Evolutionary conservation across 768 basidiomycete genomes (phyloP).

Genomic region (Hortiboletus campestris): DNA sequence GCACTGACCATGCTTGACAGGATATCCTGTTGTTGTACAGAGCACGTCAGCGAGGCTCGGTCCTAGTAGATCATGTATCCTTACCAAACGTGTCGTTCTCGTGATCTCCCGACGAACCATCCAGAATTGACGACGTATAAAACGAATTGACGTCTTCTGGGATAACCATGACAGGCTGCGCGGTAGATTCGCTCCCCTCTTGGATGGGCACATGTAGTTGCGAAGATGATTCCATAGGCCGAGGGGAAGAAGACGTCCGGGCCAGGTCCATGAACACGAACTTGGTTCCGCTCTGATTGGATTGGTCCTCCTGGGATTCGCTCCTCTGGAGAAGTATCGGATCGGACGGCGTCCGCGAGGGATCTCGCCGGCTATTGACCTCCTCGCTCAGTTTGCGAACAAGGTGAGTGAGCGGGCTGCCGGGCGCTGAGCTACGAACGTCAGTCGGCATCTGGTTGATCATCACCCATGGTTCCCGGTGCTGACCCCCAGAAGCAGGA

Average conservation of each 20-base stretch:
- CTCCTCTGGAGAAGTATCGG: conserved; percentile 6
- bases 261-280: conserved; percentile 20
- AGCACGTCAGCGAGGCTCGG: neutral
- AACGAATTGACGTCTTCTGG: conserved; percentile 29
- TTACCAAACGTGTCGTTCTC: conserved; percentile 35
- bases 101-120: conserved; percentile 2
- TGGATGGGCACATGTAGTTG: conserved; percentile 7
- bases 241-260: conserved; percentile 16
- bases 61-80: neutral
- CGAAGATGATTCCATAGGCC: conserved; percentile 6
- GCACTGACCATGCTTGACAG: conserved; percentile 21
- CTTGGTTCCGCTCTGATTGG: conserved; percentile 11
- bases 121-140: conserved; percentile 21
- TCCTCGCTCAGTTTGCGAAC: conserved; percentile 42
- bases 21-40: conserved; percentile 15
- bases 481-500: neutral
- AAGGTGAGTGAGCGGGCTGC: conserved; percentile 38
- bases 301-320: conserved; percentile 7
- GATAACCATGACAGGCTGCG: conserved; percentile 3
- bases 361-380: conserved; percentile 28
- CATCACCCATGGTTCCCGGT: neutral
- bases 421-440: conserved; percentile 28
- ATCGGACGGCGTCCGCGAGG: conserved; percentile 12
- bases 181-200: conserved; percentile 1
- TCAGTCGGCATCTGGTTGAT: conserved; percentile 29